Base-by-base conservation (phyloP, 176 grass and related monocot species). In the Alloteropsis semialata region DNA sequence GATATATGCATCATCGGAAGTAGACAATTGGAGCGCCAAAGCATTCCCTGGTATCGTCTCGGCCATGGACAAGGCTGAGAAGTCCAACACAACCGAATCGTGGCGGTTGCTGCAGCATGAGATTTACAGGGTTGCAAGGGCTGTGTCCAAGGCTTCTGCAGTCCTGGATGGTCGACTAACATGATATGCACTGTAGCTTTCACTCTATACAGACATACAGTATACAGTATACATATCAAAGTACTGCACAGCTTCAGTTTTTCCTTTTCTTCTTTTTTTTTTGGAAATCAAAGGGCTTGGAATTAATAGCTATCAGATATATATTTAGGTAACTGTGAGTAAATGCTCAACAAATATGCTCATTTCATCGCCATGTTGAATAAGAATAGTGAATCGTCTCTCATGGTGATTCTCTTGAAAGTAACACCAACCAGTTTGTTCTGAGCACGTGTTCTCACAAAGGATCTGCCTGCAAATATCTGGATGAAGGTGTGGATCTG, bases 91-190 rank as follows among this genome's bases (percentile, higher is more conserved):
- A 15, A 43, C 79, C 1, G 87, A 92, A 32, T 89, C 96, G 3
- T 95, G 88, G 93, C 64, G 29, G 56, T 57, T 46, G 16, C 45
- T 93, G 74, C 89, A 96, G 65, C 96, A 98, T 74, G 89, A 98
- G 87, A 90, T 96, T 43, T 90, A 87, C 74, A 90, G 96, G 78
- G 92, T 58, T 19, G 91, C 96, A 15, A 90, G 96, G 68, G 96
- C 77, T 12, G 90, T 98, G 38, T 88, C 83, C 72, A 90, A 87
- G 86, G 93, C 96, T 82, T 86, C 93, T 1, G 53, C 83, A 3
- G 93, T 98, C 56, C 80, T 98, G 5, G 81, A 82, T 19, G 93
- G 96, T 24, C 86, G 87, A 69, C 61, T 92, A 13, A 98, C 93
- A 80, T 97, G 92, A 97, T 63, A 56, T 12, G 49, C 19, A 48